Evolutionary conservation across 2,329 filamentous ascomycete species (phyloP).

Genomic region (Fusarium buxicola): DNA sequence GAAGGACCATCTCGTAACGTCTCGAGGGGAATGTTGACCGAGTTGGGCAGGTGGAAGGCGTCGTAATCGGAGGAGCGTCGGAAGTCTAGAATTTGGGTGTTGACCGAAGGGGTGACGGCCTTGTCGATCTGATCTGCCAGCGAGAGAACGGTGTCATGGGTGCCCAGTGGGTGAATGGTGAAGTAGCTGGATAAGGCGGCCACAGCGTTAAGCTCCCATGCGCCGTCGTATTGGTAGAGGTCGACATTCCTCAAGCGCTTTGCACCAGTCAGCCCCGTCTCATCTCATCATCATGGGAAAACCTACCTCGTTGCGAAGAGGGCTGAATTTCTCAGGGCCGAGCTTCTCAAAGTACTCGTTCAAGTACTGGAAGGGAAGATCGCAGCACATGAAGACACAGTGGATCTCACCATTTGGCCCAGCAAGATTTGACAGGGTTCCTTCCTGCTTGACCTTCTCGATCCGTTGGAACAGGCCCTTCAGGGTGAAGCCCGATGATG

Average conservation of each 20-base stretch:
- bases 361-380: constrained; percentile 72
- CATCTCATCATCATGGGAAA: fast-evolving
- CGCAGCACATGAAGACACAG: constrained; percentile 71
- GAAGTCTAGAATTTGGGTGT: constrained; percentile 58
- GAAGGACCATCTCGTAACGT: constrained; percentile 46
- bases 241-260: constrained; percentile 62
- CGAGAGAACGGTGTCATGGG: constrained; percentile 42
- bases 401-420: constrained; percentile 60
- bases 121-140: constrained; percentile 44
- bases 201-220: constrained; percentile 61
- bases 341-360: constrained; percentile 69
- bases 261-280: constrained; percentile 30
- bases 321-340: constrained; percentile 59
- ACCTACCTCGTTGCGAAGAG: constrained; percentile 57
- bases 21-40: constrained; percentile 59
- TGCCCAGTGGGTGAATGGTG: constrained; percentile 40
- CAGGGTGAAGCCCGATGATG: constrained; percentile 69
- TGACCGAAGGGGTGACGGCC: constrained; percentile 41
- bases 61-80: constrained; percentile 56
- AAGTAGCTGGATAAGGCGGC: constrained; percentile 54
- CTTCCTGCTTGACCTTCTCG: constrained; percentile 58
- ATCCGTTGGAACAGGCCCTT: constrained; percentile 63
- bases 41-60: constrained; percentile 57
- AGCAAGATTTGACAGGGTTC: constrained; percentile 58
- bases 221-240: constrained; percentile 65